Conservation (phyloP, 345 rosid genomes). For the Raphanus raphanistrum region DNA sequence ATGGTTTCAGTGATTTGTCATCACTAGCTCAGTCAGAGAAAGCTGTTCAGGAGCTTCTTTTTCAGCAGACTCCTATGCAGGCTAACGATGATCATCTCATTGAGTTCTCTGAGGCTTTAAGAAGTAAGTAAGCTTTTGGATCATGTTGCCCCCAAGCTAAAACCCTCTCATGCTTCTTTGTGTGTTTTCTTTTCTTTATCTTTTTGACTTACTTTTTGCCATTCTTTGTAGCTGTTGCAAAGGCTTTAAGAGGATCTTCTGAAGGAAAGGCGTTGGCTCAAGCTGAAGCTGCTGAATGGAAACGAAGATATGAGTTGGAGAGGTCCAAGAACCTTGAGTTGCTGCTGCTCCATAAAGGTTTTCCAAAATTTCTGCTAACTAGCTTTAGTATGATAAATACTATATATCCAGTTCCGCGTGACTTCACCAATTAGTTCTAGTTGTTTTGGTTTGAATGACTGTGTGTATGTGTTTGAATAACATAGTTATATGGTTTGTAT, state of each 20-base stretch:
- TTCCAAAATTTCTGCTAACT: neutral
- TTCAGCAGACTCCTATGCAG: slow-evolving; percentile 67
- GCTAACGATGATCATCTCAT: slow-evolving; percentile 84
- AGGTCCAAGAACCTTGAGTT: slow-evolving; percentile 52
- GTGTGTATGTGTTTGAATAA: neutral
- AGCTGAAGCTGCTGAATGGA: slow-evolving; percentile 99
- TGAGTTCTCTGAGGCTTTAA: slow-evolving; percentile 91
- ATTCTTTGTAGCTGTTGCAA: slow-evolving; percentile 81
- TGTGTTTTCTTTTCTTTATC: neutral
- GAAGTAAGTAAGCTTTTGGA: slow-evolving; percentile 59
- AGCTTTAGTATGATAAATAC: neutral
- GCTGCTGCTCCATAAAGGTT: slow-evolving; percentile 68
- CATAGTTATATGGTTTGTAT: slow-evolving; percentile 30
- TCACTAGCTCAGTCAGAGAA: slow-evolving; percentile 72
- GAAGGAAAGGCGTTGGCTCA: slow-evolving; percentile 98
- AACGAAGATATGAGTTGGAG: slow-evolving; percentile 89
- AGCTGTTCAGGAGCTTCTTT: slow-evolving; percentile 81
- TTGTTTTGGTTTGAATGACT: neutral
- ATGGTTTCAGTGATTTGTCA: slow-evolving; percentile 50
- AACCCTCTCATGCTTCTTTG: slow-evolving; percentile 14
- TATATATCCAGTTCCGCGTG: neutral
- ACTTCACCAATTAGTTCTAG: neutral
- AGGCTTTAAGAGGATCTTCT: slow-evolving; percentile 87
- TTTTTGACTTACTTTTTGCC: slow-evolving; percentile 7
- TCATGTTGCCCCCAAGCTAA: neutral